Evolutionary conservation across 2,329 filamentous ascomycete species (phyloP).

Genomic region (Monosporascus sp.): DNA sequence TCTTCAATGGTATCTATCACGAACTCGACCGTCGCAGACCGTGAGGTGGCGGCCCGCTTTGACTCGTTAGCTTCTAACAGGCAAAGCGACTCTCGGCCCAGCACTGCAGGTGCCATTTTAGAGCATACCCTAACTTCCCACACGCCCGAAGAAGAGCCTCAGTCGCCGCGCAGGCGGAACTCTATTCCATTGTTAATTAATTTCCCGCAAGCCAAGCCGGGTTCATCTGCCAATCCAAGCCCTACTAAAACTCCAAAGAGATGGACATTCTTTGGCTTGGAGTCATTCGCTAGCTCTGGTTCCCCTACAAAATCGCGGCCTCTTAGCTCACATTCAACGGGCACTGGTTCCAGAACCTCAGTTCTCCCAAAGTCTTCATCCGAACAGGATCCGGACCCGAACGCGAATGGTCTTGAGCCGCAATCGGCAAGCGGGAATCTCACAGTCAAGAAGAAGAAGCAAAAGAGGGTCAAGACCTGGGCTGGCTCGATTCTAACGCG

Average conservation of each 20-base stretch:
- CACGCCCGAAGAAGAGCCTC: constrained; percentile 23
- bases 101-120: constrained; percentile 66
- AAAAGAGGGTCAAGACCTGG: constrained; percentile 74
- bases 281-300: constrained; percentile 42
- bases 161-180: constrained; percentile 47
- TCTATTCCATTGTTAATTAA: constrained; percentile 52
- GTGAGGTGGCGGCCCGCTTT: constrained; percentile 31
- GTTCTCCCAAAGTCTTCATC: constrained; percentile 26
- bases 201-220: constrained; percentile 30
- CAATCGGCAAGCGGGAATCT: constrained; percentile 24
- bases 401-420: constrained; percentile 14
- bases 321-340: constrained; percentile 41
- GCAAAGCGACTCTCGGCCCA: constrained; percentile 51
- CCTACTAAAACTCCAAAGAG: constrained; percentile 49
- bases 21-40: constrained; percentile 36
- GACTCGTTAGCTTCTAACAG: constrained; percentile 36
- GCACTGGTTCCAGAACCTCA: constrained; percentile 26
- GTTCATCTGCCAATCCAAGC: constrained; percentile 35
- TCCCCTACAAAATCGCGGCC: constrained; percentile 43
- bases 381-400: constrained; percentile 30
- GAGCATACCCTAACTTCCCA: constrained; percentile 41
- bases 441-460: constrained; percentile 43
- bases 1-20: constrained; percentile 67
- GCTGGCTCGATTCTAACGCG: constrained; percentile 61
- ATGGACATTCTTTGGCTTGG: constrained; percentile 59